Evolutionary conservation across 305 asterid species (phyloP).

Genomic region (Withania somnifera): DNA sequence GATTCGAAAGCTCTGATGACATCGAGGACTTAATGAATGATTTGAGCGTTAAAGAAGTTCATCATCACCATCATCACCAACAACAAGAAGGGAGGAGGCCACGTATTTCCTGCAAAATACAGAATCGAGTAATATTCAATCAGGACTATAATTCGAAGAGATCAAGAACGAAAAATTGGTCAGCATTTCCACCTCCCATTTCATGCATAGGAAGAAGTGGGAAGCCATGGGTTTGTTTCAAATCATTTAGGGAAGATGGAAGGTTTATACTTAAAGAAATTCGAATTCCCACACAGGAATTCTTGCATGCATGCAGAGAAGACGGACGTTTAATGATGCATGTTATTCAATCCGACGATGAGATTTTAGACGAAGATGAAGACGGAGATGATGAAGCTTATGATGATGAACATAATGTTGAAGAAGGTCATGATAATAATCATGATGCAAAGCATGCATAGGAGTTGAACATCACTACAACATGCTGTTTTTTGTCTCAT

Average conservation of each 20-base stretch:
- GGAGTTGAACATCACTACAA: background rate
- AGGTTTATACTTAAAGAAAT: conserved; percentile 58
- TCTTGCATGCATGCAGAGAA: conserved; percentile 64
- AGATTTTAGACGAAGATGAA: conserved; percentile 27
- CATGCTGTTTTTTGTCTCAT: background rate
- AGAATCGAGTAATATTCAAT: conserved; percentile 1
- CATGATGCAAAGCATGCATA: background rate
- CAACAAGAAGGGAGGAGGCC: background rate
- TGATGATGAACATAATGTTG: background rate
- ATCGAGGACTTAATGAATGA: conserved; percentile 45
- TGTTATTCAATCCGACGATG: conserved; percentile 53
- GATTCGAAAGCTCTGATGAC: conserved; percentile 79
- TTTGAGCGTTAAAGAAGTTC: conserved; percentile 8
- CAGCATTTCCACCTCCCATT: conserved; percentile 66
- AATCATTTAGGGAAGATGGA: conserved; percentile 55
- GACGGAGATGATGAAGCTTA: background rate
- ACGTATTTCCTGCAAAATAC: background rate
- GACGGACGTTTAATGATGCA: conserved; percentile 63
- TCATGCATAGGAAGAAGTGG: conserved; percentile 69
- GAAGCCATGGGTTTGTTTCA: conserved; percentile 57
- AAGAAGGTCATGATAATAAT: background rate
- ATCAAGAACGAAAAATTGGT: conserved; percentile 21
- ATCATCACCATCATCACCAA: background rate
- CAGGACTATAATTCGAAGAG: conserved; percentile 14
- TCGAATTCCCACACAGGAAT: conserved; percentile 56